phyloP scores from a whole-genome alignment of 352 stramenopile genomes.

The Globisporangium cylindrosporum region DNA sequence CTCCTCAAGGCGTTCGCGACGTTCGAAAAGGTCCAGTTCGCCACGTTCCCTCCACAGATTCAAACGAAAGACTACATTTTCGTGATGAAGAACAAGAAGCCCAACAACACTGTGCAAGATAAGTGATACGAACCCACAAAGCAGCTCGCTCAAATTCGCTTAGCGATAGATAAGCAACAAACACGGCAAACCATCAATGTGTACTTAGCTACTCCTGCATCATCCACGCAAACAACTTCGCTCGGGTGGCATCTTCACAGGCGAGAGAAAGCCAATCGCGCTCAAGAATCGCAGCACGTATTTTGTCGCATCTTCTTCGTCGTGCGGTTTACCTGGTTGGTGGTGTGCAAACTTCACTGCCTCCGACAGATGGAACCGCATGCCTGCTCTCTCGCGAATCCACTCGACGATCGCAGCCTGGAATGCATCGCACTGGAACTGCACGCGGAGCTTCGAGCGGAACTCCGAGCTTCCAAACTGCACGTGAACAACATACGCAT shows the following conservation, averaged over 20 bases:
- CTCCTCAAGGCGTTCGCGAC: constrained; percentile 43
- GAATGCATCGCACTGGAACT: constrained; percentile 46
- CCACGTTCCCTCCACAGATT: constrained; percentile 35
- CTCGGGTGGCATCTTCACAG: constrained; percentile 26
- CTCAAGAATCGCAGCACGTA: constrained; percentile 55
- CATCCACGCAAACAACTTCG: neutral
- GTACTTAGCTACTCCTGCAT: neutral
- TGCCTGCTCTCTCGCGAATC: constrained; percentile 28
- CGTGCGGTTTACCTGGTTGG: constrained; percentile 1
- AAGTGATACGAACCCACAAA: constrained; percentile 1
- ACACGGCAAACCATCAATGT: neutral
- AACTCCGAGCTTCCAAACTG: constrained; percentile 20
- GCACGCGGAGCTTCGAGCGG: constrained; percentile 34
- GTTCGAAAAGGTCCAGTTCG: constrained; percentile 43
- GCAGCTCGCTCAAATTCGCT: neutral
- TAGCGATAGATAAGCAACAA: neutral
- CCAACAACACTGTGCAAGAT: neutral
- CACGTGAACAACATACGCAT: constrained; percentile 37
- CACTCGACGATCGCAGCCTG: constrained; percentile 56
- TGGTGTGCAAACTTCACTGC: constrained; percentile 4
- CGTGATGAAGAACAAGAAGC: constrained; percentile 47
- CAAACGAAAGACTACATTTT: constrained; percentile 51
- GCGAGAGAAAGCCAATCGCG: constrained; percentile 40
- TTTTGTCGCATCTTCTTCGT: constrained; percentile 29
- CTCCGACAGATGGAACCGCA: constrained; percentile 6